Percentiles rank a stretch among this genome's conserved stretches.
These are phyloP conservation scores for Hymenoscyphus infarciens DNA, from an alignment of 2,329 filamentous ascomycete species.

Conservation along the genomic window DNA sequence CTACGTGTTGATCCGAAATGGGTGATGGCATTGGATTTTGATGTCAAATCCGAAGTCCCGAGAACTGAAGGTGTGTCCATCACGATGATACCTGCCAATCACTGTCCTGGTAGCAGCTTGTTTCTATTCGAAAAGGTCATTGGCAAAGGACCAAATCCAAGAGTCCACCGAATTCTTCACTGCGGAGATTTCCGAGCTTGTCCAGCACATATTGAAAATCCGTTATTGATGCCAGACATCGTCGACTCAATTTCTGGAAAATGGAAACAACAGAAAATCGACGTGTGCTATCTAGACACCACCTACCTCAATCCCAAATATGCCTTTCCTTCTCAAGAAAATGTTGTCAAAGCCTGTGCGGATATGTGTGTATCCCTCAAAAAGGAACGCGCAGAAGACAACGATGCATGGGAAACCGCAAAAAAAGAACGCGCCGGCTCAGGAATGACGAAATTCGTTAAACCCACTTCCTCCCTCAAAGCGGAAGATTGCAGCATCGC, in stretches of 20 bases:
- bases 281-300: slow-evolving; percentile 94
- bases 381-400: slow-evolving; percentile 57
- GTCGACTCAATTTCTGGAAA: slow-evolving; percentile 69
- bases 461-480: slow-evolving; percentile 36
- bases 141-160: slow-evolving; percentile 55
- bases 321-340: slow-evolving; percentile 82
- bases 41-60: slow-evolving; percentile 73
- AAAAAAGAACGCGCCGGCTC: slow-evolving; percentile 52
- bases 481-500: slow-evolving; percentile 28
- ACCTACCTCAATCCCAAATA: slow-evolving; percentile 96
- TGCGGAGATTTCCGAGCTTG: slow-evolving; percentile 96
- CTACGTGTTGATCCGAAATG: slow-evolving; percentile 82
- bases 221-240: slow-evolving; percentile 72
- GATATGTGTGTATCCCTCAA: slow-evolving; percentile 80
- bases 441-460: slow-evolving; percentile 61
- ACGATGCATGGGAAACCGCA: slow-evolving; percentile 53
- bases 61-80: slow-evolving; percentile 79
- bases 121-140: slow-evolving; percentile 85
- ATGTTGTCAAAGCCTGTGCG: slow-evolving; percentile 83
- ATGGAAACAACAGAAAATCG: slow-evolving; percentile 77
- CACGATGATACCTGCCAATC: slow-evolving; percentile 94
- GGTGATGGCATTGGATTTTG: slow-evolving; percentile 82
- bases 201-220: slow-evolving; percentile 76
- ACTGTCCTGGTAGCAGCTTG: slow-evolving; percentile 91
- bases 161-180: slow-evolving; percentile 77